Percentiles rank a stretch among this genome's conserved stretches.
phyloP scores from a whole-genome alignment of 371 early-diverging fungal species.

The Fennellomyces sp. region DNA sequence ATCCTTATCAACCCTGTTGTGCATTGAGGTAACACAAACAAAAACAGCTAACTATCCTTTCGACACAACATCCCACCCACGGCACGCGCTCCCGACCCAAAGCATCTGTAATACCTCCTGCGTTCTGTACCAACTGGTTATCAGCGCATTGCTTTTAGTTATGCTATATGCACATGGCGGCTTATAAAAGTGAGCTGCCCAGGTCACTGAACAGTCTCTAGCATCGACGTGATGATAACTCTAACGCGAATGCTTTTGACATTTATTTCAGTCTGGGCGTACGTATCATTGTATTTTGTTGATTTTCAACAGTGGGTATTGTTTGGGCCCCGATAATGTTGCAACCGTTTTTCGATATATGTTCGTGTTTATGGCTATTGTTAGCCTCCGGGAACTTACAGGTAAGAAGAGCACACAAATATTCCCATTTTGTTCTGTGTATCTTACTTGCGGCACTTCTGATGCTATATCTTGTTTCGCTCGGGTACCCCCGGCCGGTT shows the following conservation, averaged over 20 bases:
- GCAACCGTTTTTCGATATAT: slow-evolving; percentile 61
- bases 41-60: slow-evolving; percentile 56
- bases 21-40: slow-evolving; percentile 72
- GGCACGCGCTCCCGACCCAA: slow-evolving; percentile 69
- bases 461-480: slow-evolving; percentile 34
- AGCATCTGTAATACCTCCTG: slow-evolving; percentile 70
- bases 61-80: slow-evolving; percentile 69
- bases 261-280: no score
- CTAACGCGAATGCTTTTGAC: slow-evolving; percentile 68
- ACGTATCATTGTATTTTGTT: slow-evolving; percentile 66
- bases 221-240: slow-evolving; percentile 86
- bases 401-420: no score
- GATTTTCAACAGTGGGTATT: slow-evolving; percentile 69
- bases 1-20: slow-evolving; percentile 72
- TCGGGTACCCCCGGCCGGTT: slow-evolving; percentile 58
- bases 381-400: slow-evolving; percentile 61
- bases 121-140: slow-evolving; percentile 63
- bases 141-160: slow-evolving; percentile 63
- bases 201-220: slow-evolving; percentile 59
- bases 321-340: slow-evolving; percentile 62
- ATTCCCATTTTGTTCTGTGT: slow-evolving; percentile 71
- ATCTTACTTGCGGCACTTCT: slow-evolving; percentile 75
- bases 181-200: slow-evolving; percentile 77
- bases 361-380: slow-evolving; percentile 57
- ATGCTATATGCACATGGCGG: slow-evolving; percentile 21